Percentiles rank a stretch among this genome's conserved stretches.
Evolutionary conservation across 1,139 yeast species (phyloP).

Genomic region (Geotrichum aggregatum): DNA sequence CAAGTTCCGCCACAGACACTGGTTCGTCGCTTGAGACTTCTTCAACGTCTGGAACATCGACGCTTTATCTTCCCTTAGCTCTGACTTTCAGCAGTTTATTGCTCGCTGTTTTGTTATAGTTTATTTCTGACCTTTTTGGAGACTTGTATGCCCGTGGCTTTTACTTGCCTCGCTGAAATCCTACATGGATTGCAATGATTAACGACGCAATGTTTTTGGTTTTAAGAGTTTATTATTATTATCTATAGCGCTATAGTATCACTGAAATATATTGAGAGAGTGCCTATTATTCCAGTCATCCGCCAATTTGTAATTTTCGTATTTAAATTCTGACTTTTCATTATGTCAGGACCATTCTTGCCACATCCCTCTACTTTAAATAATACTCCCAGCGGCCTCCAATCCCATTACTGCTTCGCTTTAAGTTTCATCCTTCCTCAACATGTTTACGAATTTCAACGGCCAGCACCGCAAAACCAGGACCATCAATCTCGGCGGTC

Average conservation of each 20-base stretch:
- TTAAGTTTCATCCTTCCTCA: background rate
- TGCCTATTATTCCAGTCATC: background rate
- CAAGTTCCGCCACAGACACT: background rate
- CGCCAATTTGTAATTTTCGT: background rate
- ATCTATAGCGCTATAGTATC: background rate
- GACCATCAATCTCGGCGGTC: constrained; percentile 62
- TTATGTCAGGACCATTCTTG: background rate
- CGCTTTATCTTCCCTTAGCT: background rate
- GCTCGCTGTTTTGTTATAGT: background rate
- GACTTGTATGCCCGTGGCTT: background rate
- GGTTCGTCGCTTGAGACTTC: background rate
- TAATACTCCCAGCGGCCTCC: background rate
- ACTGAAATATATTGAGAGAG: background rate
- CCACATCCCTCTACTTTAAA: background rate
- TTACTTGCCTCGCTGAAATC: background rate
- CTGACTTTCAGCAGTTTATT: background rate
- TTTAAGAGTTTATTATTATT: too few species aligned
- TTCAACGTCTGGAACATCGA: background rate
- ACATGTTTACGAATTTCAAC: constrained; percentile 34
- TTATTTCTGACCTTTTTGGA: background rate
- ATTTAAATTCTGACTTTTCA: background rate
- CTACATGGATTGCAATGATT: background rate
- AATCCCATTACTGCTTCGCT: background rate
- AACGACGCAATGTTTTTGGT: background rate
- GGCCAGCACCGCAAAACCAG: constrained; percentile 43